phyloP scores from a whole-genome alignment of 1,139 yeast genomes.

The Geotrichum aggregatum region DNA sequence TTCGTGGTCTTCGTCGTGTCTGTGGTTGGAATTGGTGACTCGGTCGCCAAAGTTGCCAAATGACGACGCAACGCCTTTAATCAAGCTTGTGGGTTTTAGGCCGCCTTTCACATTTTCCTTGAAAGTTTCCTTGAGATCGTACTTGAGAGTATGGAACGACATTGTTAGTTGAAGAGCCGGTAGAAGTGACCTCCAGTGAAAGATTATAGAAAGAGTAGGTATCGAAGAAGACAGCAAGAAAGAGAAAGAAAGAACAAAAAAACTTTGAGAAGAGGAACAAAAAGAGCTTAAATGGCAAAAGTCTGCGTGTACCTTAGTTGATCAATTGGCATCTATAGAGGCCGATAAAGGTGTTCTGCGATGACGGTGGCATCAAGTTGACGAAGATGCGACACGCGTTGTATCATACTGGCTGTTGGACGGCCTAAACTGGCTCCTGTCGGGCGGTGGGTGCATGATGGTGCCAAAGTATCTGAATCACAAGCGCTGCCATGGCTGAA shows the following conservation, averaged over 20 bases:
- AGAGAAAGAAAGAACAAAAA: too few species aligned
- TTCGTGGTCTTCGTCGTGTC: constrained; percentile 26
- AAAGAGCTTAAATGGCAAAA: too few species aligned
- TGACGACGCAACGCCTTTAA: constrained; percentile 21
- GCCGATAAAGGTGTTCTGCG: too few species aligned
- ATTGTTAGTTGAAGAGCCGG: background rate
- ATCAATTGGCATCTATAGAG: too few species aligned
- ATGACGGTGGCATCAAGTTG: too few species aligned
- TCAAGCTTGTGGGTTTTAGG: constrained; percentile 11
- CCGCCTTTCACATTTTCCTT: constrained; percentile 18
- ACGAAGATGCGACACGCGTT: too few species aligned
- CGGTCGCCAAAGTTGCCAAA: constrained; percentile 23
- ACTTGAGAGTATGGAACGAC: constrained; percentile 21
- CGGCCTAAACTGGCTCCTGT: too few species aligned
- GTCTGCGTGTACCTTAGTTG: too few species aligned
- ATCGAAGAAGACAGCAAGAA: too few species aligned
- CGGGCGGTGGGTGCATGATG: background rate
- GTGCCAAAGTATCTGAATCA: background rate
- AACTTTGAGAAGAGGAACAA: too few species aligned
- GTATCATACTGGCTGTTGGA: too few species aligned
- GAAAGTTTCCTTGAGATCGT: constrained; percentile 20
- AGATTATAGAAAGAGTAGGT: background rate
- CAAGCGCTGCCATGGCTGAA: background rate
- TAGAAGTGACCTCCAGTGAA: background rate
- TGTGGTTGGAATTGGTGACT: constrained; percentile 23